Conservation (phyloP, 108 stramenopile genomes). For the Stephanodiscus minutulus region DNA sequence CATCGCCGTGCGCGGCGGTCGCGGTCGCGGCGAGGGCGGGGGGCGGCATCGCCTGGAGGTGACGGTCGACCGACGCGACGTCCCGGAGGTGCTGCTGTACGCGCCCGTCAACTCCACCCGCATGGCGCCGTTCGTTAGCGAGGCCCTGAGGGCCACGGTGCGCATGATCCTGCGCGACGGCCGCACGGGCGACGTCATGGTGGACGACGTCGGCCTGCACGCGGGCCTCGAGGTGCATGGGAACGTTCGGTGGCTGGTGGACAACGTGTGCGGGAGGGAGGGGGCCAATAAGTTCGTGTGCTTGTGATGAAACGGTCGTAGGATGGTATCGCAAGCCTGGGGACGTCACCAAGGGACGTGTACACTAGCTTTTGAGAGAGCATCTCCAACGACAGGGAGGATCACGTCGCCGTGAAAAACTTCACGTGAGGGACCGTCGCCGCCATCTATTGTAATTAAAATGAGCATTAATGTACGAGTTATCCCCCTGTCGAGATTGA, state of each 20-base stretch:
- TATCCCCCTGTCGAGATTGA: too few species aligned
- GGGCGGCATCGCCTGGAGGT: slow-evolving; percentile 28
- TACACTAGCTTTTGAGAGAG: too few species aligned
- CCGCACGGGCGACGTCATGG: slow-evolving; percentile 13
- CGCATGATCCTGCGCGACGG: slow-evolving; percentile 24
- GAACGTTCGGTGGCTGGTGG: slow-evolving; percentile 32
- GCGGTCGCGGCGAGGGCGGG: background rate
- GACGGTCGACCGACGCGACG: slow-evolving; percentile 29
- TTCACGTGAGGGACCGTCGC: too few species aligned
- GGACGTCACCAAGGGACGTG: too few species aligned
- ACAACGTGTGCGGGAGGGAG: slow-evolving; percentile 33
- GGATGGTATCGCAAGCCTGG: too few species aligned
- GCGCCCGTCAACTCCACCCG: slow-evolving; percentile 39
- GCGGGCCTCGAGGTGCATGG: slow-evolving; percentile 40
- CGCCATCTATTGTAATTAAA: too few species aligned
- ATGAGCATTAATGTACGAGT: too few species aligned
- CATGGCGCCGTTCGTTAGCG: slow-evolving; percentile 37
- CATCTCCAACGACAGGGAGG: too few species aligned
- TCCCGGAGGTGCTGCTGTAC: slow-evolving; percentile 35
- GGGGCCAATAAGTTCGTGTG: slow-evolving; percentile 19
- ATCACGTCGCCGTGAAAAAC: too few species aligned
- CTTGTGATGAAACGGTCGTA: slow-evolving; percentile 19
- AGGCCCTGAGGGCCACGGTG: slow-evolving; percentile 30
- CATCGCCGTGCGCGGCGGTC: slow-evolving; percentile 26
- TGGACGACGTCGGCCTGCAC: slow-evolving; percentile 39